Evolutionary conservation across 768 basidiomycete genomes (phyloP), one percentile per base, ranked within the genome.

Genomic region (Lentinula detonsa): DNA sequence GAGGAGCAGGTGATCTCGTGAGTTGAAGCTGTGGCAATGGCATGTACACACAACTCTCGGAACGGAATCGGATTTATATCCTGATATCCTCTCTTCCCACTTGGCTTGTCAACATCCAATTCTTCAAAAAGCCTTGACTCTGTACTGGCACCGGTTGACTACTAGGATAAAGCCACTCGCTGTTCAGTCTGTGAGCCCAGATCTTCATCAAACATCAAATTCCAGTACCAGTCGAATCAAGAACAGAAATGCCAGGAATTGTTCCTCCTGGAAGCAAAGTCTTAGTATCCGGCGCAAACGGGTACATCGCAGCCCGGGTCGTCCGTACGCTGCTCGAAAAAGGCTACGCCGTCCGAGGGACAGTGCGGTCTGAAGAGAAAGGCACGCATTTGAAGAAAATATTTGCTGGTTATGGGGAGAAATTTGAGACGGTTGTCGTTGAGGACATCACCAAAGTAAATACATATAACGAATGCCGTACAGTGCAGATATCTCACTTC

Each of bases 371-470:
- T 2, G 68, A 69, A 7, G 74, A 73, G 21, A 93, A 91, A 69
- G 84, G 81, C 2, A 70, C 78, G 1, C 81, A 83, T 65, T 72
- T 93, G 60, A 71, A 74, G 59, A 74, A 85, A 28, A 61, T 78
- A 51, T 88, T 90, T 71, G 74, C 77, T 11, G 67, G 73, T 0
- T 81, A 80, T 61, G 85, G 82, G 0, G 81, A 83, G 63, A 81
- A 76, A 52, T 83, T 91, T 64, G 85, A 89, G 64, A 70, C 85
- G 43, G 82, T 82, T 16, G 73, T 91, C 23, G 89, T 93, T 0
- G 78, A 82, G 50, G 91, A 95, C 66, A 88, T 93, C 62, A 68
- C 70, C 4, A 69, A 72, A 67, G 76, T 72, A 4, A 28, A 28
- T 28, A 28, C 28, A 28, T 18, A 13, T 45, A 21, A 18, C 31